Base-by-base conservation (phyloP, 179 eudicot genomes). In the Nepenthes alata region DNA sequence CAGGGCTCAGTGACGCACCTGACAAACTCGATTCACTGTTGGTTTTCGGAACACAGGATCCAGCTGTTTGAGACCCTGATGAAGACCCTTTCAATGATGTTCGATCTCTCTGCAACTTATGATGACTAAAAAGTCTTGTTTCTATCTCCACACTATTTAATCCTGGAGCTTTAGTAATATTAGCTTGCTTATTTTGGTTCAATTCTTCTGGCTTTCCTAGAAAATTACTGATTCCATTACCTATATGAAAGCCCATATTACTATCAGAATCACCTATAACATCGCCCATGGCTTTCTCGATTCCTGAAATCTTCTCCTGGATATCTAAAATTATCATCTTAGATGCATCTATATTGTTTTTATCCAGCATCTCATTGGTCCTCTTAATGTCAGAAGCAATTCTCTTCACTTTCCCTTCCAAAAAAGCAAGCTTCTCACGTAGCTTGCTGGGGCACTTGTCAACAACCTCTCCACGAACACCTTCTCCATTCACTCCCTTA, bases 341-440 rank as follows among this genome's bases (percentile, higher is more conserved):
- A 9, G 98, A 91, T 0, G 86, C 80, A 73, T 86, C 88, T 1
- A 85, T 84, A 59, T 86, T 85, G 54, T 89, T 83, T 84, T 71
- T 63, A 80, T 91, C 96, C 75, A 91, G 74, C 81, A 91, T 83
- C 61, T 91, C 96, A 64, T 91, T 91, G 0, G 98, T 89, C 78
- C 78, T 81, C 84, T 86, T 89, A 55, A 91, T 91, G 72, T 91
- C 98, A 12, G 89, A 75, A 25, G 98, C 89, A 57, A 91, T 91
- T 66, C 87, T 78, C 80, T 89, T 86, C 62, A 91, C 96, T 67
- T 84, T 91, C 49, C 89, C 98, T 72, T 91, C 96, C 76, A 91
- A 73, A 73, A 73, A 83, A 0, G 98, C 96, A 57, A 91, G 87
- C 78, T 86, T 89, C 67, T 85, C 98, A n/a, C 89, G 98, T 44